Evolutionary conservation across 768 basidiomycete genomes (phyloP), one percentile per base, ranked within the genome.

Genomic region (Rhodotorula graminis): DNA sequence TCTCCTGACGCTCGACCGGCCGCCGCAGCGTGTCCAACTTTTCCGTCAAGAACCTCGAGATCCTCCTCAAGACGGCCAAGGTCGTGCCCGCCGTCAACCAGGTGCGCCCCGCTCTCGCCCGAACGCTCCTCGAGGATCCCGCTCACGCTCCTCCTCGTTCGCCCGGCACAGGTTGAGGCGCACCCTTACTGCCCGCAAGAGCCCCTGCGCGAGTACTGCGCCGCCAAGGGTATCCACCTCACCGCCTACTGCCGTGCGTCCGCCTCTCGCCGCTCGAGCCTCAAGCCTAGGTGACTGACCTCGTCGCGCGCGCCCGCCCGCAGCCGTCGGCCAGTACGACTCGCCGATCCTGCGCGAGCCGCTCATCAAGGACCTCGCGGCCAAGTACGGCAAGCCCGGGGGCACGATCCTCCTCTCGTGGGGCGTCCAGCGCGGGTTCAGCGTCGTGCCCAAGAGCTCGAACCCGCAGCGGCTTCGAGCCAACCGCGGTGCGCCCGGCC

Each of bases 401-500:
- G 85, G 87, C n/a, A 87, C 86, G 67, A 80, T 91, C 65, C 83
- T 91, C 67, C 82, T 91, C 62, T 88, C 88, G 1, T 84, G 90
- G 59, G 88, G 90, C 73, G 87, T 90, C 61, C 83, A 85, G n/a
- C 88, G 89, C 79, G 87, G 84, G 49, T 82, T 86, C 55, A 84
- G 89, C 46, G 90, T 90, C 37, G 82, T 92, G 53, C 84, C 90
- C 33, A 92, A 92, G 83, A 89, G 88, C 10, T 89, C 90, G 44
- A 90, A 87, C 18, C 83, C 85, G 66, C 80, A 83, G 61, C 87
- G 90, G 33, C 87, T 91, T 77, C 80, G 83, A 60, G 85, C 81
- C 70, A 91, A 91, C 81, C 76, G 82, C 23, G 71, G 63, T 65
- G 23, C 31, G 69, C 50, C 23, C 40, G 4, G 37, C 8, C 27